A percentile compares a stretch with the other conserved stretches of the same genome.
phyloP scores from a whole-genome alignment of 768 basidiomycete species.

The Mycena venus region DNA sequence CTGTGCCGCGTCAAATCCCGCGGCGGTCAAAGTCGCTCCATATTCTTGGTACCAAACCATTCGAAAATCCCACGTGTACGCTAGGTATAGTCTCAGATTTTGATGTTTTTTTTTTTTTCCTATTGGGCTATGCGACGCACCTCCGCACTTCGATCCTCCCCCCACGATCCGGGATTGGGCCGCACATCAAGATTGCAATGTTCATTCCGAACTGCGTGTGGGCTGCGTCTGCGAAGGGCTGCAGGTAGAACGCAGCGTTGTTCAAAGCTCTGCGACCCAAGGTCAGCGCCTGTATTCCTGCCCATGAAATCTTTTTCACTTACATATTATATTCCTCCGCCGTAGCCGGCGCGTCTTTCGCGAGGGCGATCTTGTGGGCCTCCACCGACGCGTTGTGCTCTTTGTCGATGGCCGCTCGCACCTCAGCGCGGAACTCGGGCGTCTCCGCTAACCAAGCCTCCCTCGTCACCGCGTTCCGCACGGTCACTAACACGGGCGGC shows the following conservation, averaged over 20 bases:
- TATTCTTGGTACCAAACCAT: not conserved
- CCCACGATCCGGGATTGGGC: not conserved
- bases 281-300: not conserved
- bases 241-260: not conserved
- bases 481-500: not conserved
- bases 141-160: not conserved
- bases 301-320: not conserved
- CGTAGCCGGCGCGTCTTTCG: not conserved
- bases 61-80: not conserved
- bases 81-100: not conserved
- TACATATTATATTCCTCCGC: not conserved
- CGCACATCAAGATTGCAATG: not conserved
- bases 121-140: not conserved
- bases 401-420: not conserved
- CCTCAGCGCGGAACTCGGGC: not conserved
- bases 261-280: not conserved
- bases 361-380: not conserved
- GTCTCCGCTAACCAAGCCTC: not conserved
- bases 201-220: slow-evolving; percentile 3
- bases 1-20: not conserved
- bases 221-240: not conserved
- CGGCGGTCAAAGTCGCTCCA: not conserved
- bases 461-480: not conserved
- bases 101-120: not conserved
- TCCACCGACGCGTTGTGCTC: not conserved